phyloP scores from a whole-genome alignment of 257 asterid genomes.

The Solanum phureja region DNA sequence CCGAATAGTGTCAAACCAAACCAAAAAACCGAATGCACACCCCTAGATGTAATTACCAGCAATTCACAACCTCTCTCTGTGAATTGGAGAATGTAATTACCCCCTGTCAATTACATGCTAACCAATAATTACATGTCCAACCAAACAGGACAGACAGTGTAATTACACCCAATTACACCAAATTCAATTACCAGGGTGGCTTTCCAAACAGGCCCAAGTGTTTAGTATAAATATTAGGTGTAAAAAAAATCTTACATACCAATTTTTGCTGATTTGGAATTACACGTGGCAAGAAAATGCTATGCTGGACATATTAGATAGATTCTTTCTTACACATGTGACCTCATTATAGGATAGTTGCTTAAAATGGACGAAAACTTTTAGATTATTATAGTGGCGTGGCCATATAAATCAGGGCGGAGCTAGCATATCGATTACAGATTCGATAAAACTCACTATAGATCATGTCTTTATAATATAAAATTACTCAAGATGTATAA shows the following conservation, averaged over 20 bases:
- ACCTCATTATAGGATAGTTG: not conserved
- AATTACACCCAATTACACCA: no score
- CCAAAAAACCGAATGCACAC: no score
- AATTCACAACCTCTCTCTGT: no score
- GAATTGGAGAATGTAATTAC: no score
- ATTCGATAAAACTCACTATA: not conserved
- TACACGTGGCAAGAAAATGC: not conserved
- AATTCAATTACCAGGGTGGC: no score
- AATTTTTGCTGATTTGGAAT: not conserved
- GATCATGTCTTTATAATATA: not conserved
- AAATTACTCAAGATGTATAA: not conserved
- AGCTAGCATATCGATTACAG: not conserved
- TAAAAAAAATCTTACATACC: not conserved
- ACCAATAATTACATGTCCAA: no score
- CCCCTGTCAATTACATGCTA: no score
- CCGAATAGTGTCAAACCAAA: no score
- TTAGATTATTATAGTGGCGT: not conserved
- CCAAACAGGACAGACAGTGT: accelerated
- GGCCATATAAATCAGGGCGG: not conserved
- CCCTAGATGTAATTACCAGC: no score
- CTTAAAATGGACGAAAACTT: not conserved
- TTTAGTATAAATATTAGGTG: not conserved
- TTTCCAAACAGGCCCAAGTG: no score
- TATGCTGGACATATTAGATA: not conserved
- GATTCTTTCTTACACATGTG: not conserved